These are phyloP conservation scores for Euphorbia schlechtendalii DNA, from an alignment of 441 rosid genomes.

Conservation along the genomic window DNA sequence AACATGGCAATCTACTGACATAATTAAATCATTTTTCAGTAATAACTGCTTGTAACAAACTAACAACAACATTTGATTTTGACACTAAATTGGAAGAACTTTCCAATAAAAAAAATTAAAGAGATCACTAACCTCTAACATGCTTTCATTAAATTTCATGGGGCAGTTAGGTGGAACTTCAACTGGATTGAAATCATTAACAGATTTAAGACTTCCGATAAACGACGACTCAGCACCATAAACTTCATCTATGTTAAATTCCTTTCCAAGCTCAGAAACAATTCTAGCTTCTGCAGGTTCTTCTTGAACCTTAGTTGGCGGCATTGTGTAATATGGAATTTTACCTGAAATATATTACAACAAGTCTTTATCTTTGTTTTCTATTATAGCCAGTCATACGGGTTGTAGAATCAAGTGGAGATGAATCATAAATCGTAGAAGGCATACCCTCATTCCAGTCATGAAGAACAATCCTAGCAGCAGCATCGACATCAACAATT, in stretches of 20 bases:
- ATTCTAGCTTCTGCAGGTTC: slow-evolving; percentile 67
- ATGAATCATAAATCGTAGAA: background rate
- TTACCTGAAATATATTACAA: slow-evolving; percentile 51
- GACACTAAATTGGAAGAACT: background rate
- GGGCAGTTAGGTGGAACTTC: slow-evolving; percentile 70
- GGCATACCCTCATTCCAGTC: slow-evolving; percentile 91
- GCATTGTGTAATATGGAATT: slow-evolving; percentile 87
- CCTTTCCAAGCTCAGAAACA: slow-evolving; percentile 68
- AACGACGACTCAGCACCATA: slow-evolving; percentile 75
- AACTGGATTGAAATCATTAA: slow-evolving; percentile 51
- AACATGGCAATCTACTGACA: background rate
- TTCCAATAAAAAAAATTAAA: too few relatives aligned
- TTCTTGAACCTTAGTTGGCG: slow-evolving; percentile 61
- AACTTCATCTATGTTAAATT: slow-evolving; percentile 76
- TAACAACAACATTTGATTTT: background rate
- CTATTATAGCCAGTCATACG: background rate
- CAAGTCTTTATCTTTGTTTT: background rate
- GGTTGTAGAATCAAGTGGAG: background rate
- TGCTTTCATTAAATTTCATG: slow-evolving; percentile 57
- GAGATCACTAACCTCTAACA: slow-evolving; percentile 67
- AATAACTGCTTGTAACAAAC: too few relatives aligned
- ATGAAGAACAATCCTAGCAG: slow-evolving; percentile 81
- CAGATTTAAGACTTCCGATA: slow-evolving; percentile 81
- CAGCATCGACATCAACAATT: slow-evolving; percentile 71
- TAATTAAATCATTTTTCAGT: background rate